Base-by-base conservation (phyloP, 257 asterid genomes). In the Nicotiana noctiflora region DNA sequence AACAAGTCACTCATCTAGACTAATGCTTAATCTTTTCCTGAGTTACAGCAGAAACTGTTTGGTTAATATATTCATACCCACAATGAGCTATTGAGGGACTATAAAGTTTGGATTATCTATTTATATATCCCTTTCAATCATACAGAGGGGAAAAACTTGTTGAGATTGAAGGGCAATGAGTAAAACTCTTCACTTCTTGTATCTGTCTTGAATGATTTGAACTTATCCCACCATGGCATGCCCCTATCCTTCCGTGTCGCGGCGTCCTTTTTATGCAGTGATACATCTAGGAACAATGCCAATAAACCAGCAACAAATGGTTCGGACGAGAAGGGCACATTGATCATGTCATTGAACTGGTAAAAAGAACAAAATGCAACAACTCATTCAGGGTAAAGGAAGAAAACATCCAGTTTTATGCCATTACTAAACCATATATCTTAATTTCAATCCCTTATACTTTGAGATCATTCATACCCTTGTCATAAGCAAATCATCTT, bases 281-380 rank as follows among this genome's bases (percentile, higher is more conserved):
- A 89, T 61, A 79, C 81, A 74, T 96, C 99, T 84, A 96, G 81
- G 60, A 91, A 56, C 65, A 92, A 79, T 0, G 95, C 98, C 86
- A 93, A 23, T 6, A 88, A 70, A 5, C 98, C 98, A 15, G 91
- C 97, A 19, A 96, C 90, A 18, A 96, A 96, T 21, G 98, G 82
- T 77, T 96, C 90, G 0, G 98, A 93, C 13, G 98, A 90, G 79
- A 95, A 93, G 4, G 99, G 96, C 46, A 92, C 89, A 46, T 93
- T 95, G 84, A 94, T 86, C 97, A 94, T 96, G 81, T 96, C 99
- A 37, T 96, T 93, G 90, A 90, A 96, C 98, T 96, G 90, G 68
- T 40, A 49, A 8, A 63, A 56, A 51, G 46, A 14, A 19, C 15
- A 29, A 12, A 57, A 65, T 8, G 34, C 15, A 62, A 32, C 49